Evolutionary conservation across 2,329 filamentous ascomycete species (phyloP).

Genomic region (Pseudogymnoascus sp.): DNA sequence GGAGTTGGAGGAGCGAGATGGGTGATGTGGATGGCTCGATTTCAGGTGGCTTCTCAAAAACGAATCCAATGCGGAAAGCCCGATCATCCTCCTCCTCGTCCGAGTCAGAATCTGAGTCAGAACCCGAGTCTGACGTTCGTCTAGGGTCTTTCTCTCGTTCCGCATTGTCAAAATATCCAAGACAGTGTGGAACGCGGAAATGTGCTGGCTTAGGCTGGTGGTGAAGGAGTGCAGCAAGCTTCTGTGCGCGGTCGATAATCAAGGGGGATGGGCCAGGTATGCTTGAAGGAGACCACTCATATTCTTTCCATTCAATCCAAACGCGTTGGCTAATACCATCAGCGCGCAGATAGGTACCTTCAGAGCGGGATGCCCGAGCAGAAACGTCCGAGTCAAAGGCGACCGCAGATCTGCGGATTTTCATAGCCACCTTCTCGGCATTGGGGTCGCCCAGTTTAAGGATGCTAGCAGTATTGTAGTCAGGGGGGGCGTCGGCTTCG

Average conservation of each 20-base stretch:
- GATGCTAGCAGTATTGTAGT: slow-evolving; percentile 33
- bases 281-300: slow-evolving; percentile 32
- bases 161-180: slow-evolving; percentile 43
- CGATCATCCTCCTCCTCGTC: slow-evolving; percentile 35
- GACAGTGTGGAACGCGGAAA: slow-evolving; percentile 43
- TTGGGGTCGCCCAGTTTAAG: slow-evolving; percentile 34
- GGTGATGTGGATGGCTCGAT: slow-evolving; percentile 34
- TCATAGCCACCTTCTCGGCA: slow-evolving; percentile 24
- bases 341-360: slow-evolving; percentile 32
- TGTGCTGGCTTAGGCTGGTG: slow-evolving; percentile 41
- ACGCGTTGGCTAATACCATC: slow-evolving; percentile 33
- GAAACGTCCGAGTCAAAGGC: slow-evolving; percentile 5
- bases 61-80: slow-evolving; percentile 40
- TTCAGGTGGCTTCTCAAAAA: slow-evolving; percentile 43
- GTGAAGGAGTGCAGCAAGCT: slow-evolving; percentile 41
- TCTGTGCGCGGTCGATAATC: slow-evolving; percentile 39
- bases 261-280: slow-evolving; percentile 32
- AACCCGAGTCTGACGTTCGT: neutral
- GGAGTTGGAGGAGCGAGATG: slow-evolving; percentile 41
- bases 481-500: slow-evolving; percentile 30
- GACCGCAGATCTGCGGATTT: slow-evolving; percentile 16
- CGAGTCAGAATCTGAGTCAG: slow-evolving; percentile 6
- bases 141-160: slow-evolving; percentile 6
- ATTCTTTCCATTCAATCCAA: slow-evolving; percentile 47
- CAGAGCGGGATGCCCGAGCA: slow-evolving; percentile 28